phyloP scores from a whole-genome alignment of 805 yeast species.

The Grigorovia jiainica region DNA sequence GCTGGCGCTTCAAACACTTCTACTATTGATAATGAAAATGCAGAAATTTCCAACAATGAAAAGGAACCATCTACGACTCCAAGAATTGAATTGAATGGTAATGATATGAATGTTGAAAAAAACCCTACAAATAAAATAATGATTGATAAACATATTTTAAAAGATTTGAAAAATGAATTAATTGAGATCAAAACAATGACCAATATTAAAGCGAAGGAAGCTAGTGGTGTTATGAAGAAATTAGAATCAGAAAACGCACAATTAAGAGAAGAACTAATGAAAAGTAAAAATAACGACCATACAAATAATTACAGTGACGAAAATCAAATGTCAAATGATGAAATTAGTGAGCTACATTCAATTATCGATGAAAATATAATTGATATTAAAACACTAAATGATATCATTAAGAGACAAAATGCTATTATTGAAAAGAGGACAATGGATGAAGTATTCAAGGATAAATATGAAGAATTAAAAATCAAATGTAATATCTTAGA shows the following conservation, averaged over 20 bases:
- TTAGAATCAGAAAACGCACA: conserved; percentile 35
- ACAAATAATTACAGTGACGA: conserved; percentile 34
- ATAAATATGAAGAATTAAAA: conserved; percentile 41
- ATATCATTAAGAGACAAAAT: conserved; percentile 45
- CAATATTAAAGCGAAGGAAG: conserved; percentile 44
- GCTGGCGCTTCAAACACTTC: no score
- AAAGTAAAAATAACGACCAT: background rate
- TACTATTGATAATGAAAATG: background rate
- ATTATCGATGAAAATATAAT: conserved; percentile 44
- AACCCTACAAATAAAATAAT: background rate
- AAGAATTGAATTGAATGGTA: background rate
- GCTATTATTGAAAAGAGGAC: conserved; percentile 36
- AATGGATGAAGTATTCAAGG: conserved; percentile 36
- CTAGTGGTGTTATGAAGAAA: conserved; percentile 42
- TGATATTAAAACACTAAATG: conserved; percentile 44
- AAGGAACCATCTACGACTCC: background rate
- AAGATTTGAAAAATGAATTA: conserved; percentile 28
- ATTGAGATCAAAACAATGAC: conserved; percentile 34
- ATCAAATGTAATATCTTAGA: conserved; percentile 35
- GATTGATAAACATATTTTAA: conserved; percentile 21
- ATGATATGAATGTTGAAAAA: background rate
- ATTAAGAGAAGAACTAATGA: conserved; percentile 11
- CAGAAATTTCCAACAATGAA: no score
- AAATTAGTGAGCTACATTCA: conserved; percentile 40
- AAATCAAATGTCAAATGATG: conserved; percentile 33